Base-by-base conservation (phyloP, 352 stramenopile species). In the Pythium pyrilobum region DNA sequence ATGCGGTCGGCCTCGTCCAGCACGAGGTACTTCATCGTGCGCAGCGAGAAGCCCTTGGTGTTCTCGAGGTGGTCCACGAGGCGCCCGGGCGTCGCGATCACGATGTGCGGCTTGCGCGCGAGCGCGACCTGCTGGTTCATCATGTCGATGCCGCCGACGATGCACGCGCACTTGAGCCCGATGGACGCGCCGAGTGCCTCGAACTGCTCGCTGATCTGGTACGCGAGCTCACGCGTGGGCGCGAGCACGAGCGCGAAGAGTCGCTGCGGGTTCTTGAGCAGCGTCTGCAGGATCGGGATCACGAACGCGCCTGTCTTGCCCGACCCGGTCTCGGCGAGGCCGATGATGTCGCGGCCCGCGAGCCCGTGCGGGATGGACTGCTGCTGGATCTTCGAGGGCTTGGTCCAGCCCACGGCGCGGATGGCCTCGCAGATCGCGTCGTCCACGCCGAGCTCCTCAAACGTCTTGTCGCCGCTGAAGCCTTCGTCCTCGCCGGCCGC, bases 101-200 rank as follows among this genome's bases (percentile, higher is more conserved):
- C 95, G 52, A 98, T 72, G 72, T 98, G 96, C 16, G 97, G 96
- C 79, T 97, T 97, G 52, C 96, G 89, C 29, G 95, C 97, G 36
- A 99, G 77, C 20, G 96, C 96, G 48, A 99, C 96, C 24, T 97
- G 87, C 73, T 99, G 96, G 56, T 95, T 86, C 65, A 98, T 96
- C 81, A 97, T 98, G 63, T 99, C 95, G 46, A 99, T 96, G 27
- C 97, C 97, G 50, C 97, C 94, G 47, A 96, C 92, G n/a, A 97
- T 83, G 63, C 77, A 98, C 54, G 69, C 82, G 56, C 69, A 96
- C 75, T 89, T 97, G 41, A 93, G 81, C n/a, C 87, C 97, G 59
- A 97, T 98, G 32, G 77, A 85, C 36, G 78, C 79, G 38, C 81
- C 96, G 6, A 97, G 78, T 24, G 78, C 96, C 48, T 97, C 85